These are phyloP conservation scores for Cyanodermella asteris DNA, from an alignment of 2,329 filamentous ascomycete species.

Conservation along the genomic window DNA sequence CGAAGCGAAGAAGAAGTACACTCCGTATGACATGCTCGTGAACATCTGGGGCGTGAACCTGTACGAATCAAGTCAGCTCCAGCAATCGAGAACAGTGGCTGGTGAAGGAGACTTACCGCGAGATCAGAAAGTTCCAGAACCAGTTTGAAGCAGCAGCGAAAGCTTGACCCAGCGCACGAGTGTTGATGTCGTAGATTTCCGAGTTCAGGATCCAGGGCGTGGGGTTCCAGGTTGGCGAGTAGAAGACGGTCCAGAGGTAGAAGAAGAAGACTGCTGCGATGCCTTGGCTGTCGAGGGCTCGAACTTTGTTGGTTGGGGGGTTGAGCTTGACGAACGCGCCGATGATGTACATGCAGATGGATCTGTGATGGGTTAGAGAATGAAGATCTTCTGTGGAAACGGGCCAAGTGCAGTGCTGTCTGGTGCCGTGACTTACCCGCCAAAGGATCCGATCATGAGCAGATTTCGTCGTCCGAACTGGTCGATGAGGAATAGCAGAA, in stretches of 20 bases:
- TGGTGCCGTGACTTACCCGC: constrained; percentile 38
- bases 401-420: too few relatives aligned
- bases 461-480: constrained; percentile 39
- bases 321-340: constrained; percentile 33
- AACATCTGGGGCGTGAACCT: constrained; percentile 23
- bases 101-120: too few relatives aligned
- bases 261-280: constrained; percentile 53
- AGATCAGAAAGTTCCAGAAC: constrained; percentile 50
- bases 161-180: constrained; percentile 47
- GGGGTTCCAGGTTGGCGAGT: constrained; percentile 51
- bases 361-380: too few relatives aligned
- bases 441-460: constrained; percentile 40
- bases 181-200: constrained; percentile 58
- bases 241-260: constrained; percentile 52
- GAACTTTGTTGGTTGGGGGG: constrained; percentile 13
- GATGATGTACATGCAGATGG: constrained; percentile 46
- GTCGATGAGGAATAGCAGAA: constrained; percentile 48
- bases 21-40: constrained; percentile 29
- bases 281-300: too few relatives aligned
- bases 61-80: too few relatives aligned
- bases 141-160: constrained; percentile 51
- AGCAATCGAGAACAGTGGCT: too few relatives aligned
- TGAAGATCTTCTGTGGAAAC: too few relatives aligned
- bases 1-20: constrained; percentile 47
- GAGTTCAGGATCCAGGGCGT: constrained; percentile 22